Percentiles rank a stretch among this genome's conserved stretches.
Evolutionary conservation across 306 rosid genomes (phyloP).

Genomic region (Inga laurina): DNA sequence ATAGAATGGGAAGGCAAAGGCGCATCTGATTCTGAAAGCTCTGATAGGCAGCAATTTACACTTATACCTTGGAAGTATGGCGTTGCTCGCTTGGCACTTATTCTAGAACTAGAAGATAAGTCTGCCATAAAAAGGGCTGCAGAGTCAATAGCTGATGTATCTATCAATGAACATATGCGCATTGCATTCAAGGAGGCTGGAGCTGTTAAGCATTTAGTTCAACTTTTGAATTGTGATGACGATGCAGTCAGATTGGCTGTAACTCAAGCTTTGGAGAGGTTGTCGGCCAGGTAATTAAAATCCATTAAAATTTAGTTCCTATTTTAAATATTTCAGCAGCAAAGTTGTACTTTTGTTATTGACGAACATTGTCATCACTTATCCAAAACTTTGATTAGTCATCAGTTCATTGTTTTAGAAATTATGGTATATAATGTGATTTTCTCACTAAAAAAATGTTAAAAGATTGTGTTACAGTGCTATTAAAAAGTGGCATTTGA

Average conservation of each 20-base stretch:
- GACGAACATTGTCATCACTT: not conserved
- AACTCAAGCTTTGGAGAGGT: conserved; percentile 67
- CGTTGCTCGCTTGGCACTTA: conserved; percentile 80
- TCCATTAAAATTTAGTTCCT: conserved; percentile 10
- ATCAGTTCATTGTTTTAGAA: conserved; percentile 10
- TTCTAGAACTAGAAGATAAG: conserved; percentile 75
- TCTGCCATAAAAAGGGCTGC: conserved; percentile 63
- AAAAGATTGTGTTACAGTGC: not conserved
- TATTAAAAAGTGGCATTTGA: conserved; percentile 3
- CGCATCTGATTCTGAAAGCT: conserved; percentile 48
- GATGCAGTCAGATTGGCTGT: conserved; percentile 54
- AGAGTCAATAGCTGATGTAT: conserved; percentile 74
- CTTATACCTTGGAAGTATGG: conserved; percentile 87
- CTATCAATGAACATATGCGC: conserved; percentile 78
- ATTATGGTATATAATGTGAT: not conserved
- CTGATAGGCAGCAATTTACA: conserved; percentile 45
- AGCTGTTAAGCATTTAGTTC: conserved; percentile 67
- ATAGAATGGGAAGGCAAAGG: conserved; percentile 55
- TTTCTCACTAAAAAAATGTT: not conserved
- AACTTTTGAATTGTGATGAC: conserved; percentile 51
- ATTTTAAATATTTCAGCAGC: conserved; percentile 18
- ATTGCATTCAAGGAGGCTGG: conserved; percentile 93
- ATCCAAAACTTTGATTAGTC: not conserved
- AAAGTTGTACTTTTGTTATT: not conserved
- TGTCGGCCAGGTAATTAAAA: conserved; percentile 68